Evolutionary conservation across 306 rosid genomes (phyloP), one percentile per base, ranked within the genome.

Genomic region (Fagus sylvatica): DNA sequence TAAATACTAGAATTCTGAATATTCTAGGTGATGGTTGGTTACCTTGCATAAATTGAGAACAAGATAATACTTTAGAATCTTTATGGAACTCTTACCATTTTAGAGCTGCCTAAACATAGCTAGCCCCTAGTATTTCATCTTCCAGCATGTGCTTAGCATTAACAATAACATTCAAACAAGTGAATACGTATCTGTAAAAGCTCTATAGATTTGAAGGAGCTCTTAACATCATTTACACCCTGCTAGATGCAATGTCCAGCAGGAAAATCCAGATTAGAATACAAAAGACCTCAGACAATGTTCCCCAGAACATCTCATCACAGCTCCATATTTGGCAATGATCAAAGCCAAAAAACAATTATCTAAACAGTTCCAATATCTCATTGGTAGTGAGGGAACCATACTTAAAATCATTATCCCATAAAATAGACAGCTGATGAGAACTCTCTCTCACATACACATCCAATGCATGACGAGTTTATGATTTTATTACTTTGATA

Each of bases 401-500:
- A 34, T 34, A 62, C 40, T 34, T 10, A 33, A 13, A 57, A 6
- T 6, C 36, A 57, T 57, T 57, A 2, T 57, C 34, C 34, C 64
- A 54, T 54, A 54, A 53, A 54, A 4, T 54, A 22, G 60, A 62
- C 42, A 62, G 69, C 69, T 28, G 69, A 62, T 0, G 19, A 61
- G 19, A 34, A 62, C 42, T 62, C 32, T 62, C n/a, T n/a, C 69
- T 33, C 11, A 34, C 69, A 59, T 55, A 48, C 74, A 79, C 81
- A 53, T 72, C 69, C 13, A 33, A 59, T 62, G 42, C 5, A 13
- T 36, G 7, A 4, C 41, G n/a, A n/a, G n/a, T n/a, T n/a, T n/a
- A n/a, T n/a, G 42, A 61, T 34, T 62, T 62, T 34, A 34, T 62
- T 22, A 83, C 74, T 59, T 51, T 62, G 62, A 74, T 59, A 76